Evolutionary conservation across 441 rosid genomes (phyloP), one percentile per base, ranked within the genome.

Genomic region (Euphorbia celastroides): DNA sequence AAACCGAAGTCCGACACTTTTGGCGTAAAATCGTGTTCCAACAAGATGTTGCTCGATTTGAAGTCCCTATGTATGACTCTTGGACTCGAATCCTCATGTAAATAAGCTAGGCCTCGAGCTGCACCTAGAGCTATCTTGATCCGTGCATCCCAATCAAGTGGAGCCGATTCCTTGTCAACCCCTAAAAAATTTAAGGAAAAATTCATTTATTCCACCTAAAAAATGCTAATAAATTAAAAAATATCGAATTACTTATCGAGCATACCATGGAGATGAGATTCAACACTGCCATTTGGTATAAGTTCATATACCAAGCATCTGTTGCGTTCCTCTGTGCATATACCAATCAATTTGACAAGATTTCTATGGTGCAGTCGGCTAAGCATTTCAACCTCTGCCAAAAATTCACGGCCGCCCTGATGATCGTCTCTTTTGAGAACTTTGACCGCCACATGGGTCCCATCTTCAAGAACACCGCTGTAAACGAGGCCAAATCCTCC

Each of bases 381-480:
- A 70, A 84, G 95, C 92, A 88, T 88, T 75, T 88, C 92, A 7
- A 88, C 84, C 75, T 88, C 95, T 5, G 87, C 89, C 75, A 86
- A 77, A 80, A 88, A 86, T 63, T 88, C 95, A 54, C 85, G 81
- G 66, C 80, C 79, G 25, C 95, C 87, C 27, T 75, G 92, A 32
- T 80, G 86, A 66, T 81, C 84, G 56, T 81, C 83, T 77, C 86
- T 84, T 77, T 86, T 88, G 64, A 88, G 80, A 65, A 84, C 84
- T 73, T 88, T 84, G 72, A 84, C 87, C 10, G 95, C 95, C 59
- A 83, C 90, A 69, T 80, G 76, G 50, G 67, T 80, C 63, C 85
- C 88, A 78, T 88, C 87, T 57, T 83, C 92, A 57, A 88, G 75
- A 59, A 50, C 66, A 57, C 88, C 92, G 60, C 83, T 54, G 19